Evolutionary conservation across 306 rosid genomes (phyloP), one percentile per base, ranked within the genome.

Genomic region (Betula pendula): DNA sequence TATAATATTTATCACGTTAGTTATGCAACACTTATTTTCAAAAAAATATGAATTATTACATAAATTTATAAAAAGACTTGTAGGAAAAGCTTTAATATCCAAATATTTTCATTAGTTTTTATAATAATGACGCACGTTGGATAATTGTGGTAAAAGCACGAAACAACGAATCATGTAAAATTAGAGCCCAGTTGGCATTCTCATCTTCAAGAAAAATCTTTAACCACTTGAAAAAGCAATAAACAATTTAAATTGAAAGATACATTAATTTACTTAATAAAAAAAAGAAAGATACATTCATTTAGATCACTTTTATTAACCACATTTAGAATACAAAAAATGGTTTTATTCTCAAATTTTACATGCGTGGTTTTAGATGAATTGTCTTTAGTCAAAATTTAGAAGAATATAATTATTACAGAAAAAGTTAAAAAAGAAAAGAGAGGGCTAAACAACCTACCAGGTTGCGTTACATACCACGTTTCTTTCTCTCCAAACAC

Each of bases 391-490:
- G 88, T 87, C 75, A 81, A 74, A 51, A 76, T 70, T 70, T 19
- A 49, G 72, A 73, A 45, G 56, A 62, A 70, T 20, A 45, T 77
- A 81, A 78, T 73, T 27, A 77, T 73, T 6, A 25, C 40, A 53
- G 20, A 67, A 77, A 35, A 73, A 78, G 79, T 71, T 70, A 71
- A 81, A 70, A 75, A 62, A 78, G 81, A 66, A 82, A 81, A 80
- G 75, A 75, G 50, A 38, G 43, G 65, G 72, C 71, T 56, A 73
- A 79, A 85, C 75, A 85, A 82, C 85, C 79, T 59, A 84, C 81
- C 71, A 55, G 78, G 96, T 86, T 92, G 82, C 88, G 94, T 92
- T 92, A 80, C 81, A 73, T 84, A 70, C 87, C 95, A 94, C 98
- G 97, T 89, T 90, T 92, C 91, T 90, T 43, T 79, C 80, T 75